Base-by-base conservation (phyloP, 352 stramenopile species). In the Globisporangium cystogenes region DNA sequence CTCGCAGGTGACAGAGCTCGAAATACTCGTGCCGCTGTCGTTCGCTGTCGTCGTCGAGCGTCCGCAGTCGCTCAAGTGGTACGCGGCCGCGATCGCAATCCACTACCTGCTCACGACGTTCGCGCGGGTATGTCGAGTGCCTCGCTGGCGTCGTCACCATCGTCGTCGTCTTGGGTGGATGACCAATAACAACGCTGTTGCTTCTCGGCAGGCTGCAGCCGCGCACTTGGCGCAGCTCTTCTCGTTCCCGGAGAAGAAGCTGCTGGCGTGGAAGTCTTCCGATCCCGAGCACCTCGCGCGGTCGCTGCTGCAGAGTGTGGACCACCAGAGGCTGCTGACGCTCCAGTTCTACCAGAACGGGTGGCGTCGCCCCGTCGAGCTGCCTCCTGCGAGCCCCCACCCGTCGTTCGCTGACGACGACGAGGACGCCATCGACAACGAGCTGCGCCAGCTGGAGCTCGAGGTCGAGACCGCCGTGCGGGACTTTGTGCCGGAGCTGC, bases 61-160 rank as follows among this genome's bases (percentile, higher is more conserved):
- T 1, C 48, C 65, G 3, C 60, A 68, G 12, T 87, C 76, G 7
- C 61, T 90, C 11, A 88, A 87, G 61, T 88, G 81, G 78, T 64
- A 71, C 8, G 71, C 76, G 0, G 78, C 76, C 1, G 65, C 72
- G 8, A 72, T 78, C 21, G 72, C 69, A 16, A 64, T 87, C 29
- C 66, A 78, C 33, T 80, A 71, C 26, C 60, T 84, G 10, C 72
- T 82, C 35, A 57, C 53, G 4, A 69, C 57, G 47, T 49, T 66
- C 20, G 60, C 44, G 7, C 35, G 54, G 66, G 62, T 77, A 53
- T 6, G 46, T 33, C 11, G 36, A 6, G 6, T 5, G 14, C 39
- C 26, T 20, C 7, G 14, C 1, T n/a, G 21, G 21, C 8, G 37
- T 20, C 39, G 23, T 20, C n/a, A n/a, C n/a, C n/a, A n/a, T n/a